These are phyloP conservation scores for Sequoia sempervirens DNA, from an alignment of 75 land plant species.

Conservation along the genomic window DNA sequence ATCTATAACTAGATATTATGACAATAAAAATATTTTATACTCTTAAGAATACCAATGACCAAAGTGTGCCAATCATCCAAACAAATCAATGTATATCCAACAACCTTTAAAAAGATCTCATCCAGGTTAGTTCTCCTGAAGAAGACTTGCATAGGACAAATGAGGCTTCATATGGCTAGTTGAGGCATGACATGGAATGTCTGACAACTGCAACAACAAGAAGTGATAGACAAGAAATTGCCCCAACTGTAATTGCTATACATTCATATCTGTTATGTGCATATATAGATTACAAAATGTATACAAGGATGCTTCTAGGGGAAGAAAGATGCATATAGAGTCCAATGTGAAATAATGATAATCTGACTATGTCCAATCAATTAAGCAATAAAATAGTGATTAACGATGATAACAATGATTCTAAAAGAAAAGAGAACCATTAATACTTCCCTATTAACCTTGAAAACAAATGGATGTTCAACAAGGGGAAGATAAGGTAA, in stretches of 20 bases:
- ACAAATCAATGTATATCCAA: neutral
- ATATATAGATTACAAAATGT: too few relatives aligned
- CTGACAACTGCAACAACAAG: too few relatives aligned
- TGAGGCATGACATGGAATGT: too few relatives aligned
- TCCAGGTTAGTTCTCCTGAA: neutral
- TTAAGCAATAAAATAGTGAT: neutral
- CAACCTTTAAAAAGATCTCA: neutral
- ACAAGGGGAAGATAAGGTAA: neutral
- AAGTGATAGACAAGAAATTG: too few relatives aligned
- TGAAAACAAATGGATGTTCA: neutral
- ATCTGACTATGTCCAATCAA: neutral
- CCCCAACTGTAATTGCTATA: too few relatives aligned
- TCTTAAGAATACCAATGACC: neutral
- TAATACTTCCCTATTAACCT: neutral
- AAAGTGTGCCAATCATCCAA: neutral
- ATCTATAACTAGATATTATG: too few relatives aligned
- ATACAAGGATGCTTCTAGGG: too few relatives aligned
- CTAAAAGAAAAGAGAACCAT: neutral
- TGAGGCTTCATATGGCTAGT: neutral
- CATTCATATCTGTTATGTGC: too few relatives aligned
- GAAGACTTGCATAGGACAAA: neutral
- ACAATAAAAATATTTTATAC: too few relatives aligned
- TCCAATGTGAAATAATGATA: neutral
- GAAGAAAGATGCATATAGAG: too few relatives aligned
- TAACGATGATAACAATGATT: neutral